phyloP scores from a whole-genome alignment of 1,284 basidiomycete species.

The Coniferiporia weirii region DNA sequence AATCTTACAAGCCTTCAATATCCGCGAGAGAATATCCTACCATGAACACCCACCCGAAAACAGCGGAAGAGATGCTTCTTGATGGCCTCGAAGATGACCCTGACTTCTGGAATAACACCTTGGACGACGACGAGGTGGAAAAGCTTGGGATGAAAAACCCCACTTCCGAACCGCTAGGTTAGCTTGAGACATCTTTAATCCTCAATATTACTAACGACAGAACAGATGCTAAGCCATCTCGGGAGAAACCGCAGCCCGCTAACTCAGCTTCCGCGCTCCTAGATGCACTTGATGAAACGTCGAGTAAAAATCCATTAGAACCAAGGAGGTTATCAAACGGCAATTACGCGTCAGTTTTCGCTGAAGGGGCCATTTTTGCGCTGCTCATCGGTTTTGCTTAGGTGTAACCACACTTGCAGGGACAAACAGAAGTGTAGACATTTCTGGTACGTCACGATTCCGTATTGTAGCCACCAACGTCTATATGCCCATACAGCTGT shows the following conservation, averaged over 20 bases:
- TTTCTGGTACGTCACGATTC: slow-evolving; percentile 45
- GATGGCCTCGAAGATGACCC: slow-evolving; percentile 59
- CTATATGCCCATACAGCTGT: slow-evolving; percentile 43
- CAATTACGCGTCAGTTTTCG: slow-evolving; percentile 45
- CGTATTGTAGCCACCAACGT: slow-evolving; percentile 2
- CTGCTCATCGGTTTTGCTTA: slow-evolving; percentile 26
- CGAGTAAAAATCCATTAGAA: not conserved
- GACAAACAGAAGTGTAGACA: slow-evolving; percentile 71
- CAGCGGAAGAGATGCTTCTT: slow-evolving; percentile 56
- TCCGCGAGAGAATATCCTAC: slow-evolving; percentile 54
- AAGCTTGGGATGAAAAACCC: not conserved
- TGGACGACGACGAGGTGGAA: slow-evolving; percentile 35
- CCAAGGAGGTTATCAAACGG: slow-evolving; percentile 39
- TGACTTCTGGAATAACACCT: slow-evolving; percentile 60
- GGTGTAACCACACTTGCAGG: slow-evolving; percentile 78
- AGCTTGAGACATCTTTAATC: not conserved
- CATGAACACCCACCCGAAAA: slow-evolving; percentile 63
- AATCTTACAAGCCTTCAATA: slow-evolving; percentile 53
- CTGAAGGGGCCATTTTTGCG: not conserved
- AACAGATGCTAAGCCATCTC: not conserved
- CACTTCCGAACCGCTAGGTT: not conserved
- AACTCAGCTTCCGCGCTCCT: not conserved
- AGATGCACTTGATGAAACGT: not conserved
- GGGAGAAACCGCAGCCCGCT: not conserved
- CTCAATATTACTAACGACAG: not conserved